Conservation (phyloP, 1,284 basidiomycete genomes). For the Sporisorium reilianum region DNA sequence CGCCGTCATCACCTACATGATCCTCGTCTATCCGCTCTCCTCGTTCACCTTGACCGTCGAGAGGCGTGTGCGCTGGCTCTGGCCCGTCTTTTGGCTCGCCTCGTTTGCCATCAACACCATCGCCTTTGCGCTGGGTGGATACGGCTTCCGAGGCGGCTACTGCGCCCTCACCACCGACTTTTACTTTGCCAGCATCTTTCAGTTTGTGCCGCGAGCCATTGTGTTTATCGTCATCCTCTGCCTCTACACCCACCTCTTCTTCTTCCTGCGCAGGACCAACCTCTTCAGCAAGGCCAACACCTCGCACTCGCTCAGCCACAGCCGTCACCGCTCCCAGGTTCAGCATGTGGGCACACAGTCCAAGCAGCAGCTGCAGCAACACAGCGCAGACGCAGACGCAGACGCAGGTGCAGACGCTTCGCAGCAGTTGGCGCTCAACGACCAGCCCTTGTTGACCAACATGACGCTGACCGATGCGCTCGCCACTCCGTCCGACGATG, state of each 20-base stretch:
- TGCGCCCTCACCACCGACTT: conserved; percentile 43
- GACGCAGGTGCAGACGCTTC: neutral
- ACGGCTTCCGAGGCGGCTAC: conserved; percentile 56
- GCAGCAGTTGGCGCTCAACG: neutral
- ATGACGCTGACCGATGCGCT: conserved; percentile 2
- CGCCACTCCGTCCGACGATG: conserved; percentile 1
- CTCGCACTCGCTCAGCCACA: conserved; percentile 28
- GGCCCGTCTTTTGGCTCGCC: conserved; percentile 59
- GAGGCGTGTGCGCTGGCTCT: conserved; percentile 55
- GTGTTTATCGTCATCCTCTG: conserved; percentile 57
- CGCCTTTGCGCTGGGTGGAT: conserved; percentile 50
- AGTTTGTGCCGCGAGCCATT: conserved; percentile 52
- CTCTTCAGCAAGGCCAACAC: conserved; percentile 49
- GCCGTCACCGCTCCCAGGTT: conserved; percentile 9
- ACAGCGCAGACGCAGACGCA: no score
- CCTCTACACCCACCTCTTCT: conserved; percentile 65
- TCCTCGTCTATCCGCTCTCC: conserved; percentile 61
- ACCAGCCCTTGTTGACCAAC: conserved; percentile 11
- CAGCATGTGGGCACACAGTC: conserved; percentile 5
- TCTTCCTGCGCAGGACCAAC: conserved; percentile 62
- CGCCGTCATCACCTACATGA: conserved; percentile 62
- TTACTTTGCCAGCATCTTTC: conserved; percentile 53
- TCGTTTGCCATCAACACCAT: conserved; percentile 51
- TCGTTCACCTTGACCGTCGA: conserved; percentile 54
- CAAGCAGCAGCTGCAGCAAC: conserved; percentile 13